phyloP scores from a whole-genome alignment of 2,329 filamentous ascomycete species.

The Lachnellula arida region DNA sequence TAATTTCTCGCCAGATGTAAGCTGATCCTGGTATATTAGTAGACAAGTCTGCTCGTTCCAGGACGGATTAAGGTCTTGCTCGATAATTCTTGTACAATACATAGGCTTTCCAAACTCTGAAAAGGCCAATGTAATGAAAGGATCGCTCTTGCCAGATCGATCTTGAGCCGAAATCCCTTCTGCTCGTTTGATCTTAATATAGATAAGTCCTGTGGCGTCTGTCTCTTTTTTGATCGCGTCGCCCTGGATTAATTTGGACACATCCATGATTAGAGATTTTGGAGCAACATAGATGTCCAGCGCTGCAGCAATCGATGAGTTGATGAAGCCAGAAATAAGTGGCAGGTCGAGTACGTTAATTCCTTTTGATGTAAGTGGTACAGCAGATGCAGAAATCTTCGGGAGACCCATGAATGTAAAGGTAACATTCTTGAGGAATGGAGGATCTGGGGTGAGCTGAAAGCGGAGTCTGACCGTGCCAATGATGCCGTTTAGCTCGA shows the following conservation, averaged over 20 bases:
- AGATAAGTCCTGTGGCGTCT: conserved; percentile 16
- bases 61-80: conserved; percentile 16
- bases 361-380: conserved; percentile 16
- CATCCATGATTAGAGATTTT: conserved; percentile 20
- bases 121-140: conserved; percentile 19
- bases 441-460: conserved; percentile 17
- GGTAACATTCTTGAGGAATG: conserved; percentile 18
- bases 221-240: conserved; percentile 20
- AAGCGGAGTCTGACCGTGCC: conserved; percentile 17
- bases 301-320: conserved; percentile 18
- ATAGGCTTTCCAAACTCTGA: conserved; percentile 17
- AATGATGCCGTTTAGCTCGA: conserved; percentile 20
- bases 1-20: conserved; percentile 16
- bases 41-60: conserved; percentile 20
- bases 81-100: conserved; percentile 18
- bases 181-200: conserved; percentile 19
- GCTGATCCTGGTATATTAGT: conserved; percentile 17
- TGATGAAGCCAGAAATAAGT: conserved; percentile 17
- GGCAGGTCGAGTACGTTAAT: conserved; percentile 18
- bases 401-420: conserved; percentile 22
- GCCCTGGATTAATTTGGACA: conserved; percentile 19
- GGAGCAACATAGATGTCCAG: conserved; percentile 20
- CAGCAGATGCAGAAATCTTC: conserved; percentile 18
- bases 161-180: conserved; percentile 16
- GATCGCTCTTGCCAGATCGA: conserved; percentile 18